A percentile compares a stretch with the other conserved stretches of the same genome.
These are phyloP conservation scores for Talaromyces sp. DNA, from an alignment of 2,329 filamentous ascomycete genomes.

Conservation along the genomic window DNA sequence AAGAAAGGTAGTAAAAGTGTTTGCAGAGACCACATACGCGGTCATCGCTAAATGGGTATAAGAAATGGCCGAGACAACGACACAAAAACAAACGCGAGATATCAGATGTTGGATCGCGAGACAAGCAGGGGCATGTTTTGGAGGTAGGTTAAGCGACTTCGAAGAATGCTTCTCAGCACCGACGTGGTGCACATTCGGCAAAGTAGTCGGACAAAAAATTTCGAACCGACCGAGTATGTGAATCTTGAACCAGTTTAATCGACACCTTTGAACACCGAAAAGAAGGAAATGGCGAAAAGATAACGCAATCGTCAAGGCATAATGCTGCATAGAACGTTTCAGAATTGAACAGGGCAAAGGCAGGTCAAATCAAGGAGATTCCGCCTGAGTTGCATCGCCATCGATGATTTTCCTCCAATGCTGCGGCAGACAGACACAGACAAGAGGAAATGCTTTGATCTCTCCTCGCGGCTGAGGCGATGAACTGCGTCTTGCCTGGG, in stretches of 20 bases:
- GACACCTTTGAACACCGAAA: slow-evolving; percentile 18
- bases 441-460: slow-evolving; percentile 95
- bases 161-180: not conserved
- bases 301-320: slow-evolving; percentile 39
- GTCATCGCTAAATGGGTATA: slow-evolving; percentile 20
- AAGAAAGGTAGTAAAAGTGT: slow-evolving; percentile 2
- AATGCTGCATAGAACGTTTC: slow-evolving; percentile 28
- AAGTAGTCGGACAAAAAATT: not conserved
- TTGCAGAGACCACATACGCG: slow-evolving; percentile 15
- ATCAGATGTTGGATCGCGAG: not conserved
- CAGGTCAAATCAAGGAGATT: slow-evolving; percentile 22
- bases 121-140: not conserved
- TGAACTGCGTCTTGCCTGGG: slow-evolving; percentile 47
- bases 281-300: slow-evolving; percentile 14
- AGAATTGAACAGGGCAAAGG: slow-evolving; percentile 18
- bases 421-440: slow-evolving; percentile 91
- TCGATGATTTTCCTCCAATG: slow-evolving; percentile 98
- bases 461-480: slow-evolving; percentile 70
- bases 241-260: slow-evolving; percentile 8
- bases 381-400: slow-evolving; percentile 55
- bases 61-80: slow-evolving; percentile 12
- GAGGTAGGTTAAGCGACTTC: not conserved
- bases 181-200: not conserved
- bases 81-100: not conserved
- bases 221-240: not conserved